Conservation (phyloP, 805 yeast genomes). For the Wickerhamiella alocasiicola region DNA sequence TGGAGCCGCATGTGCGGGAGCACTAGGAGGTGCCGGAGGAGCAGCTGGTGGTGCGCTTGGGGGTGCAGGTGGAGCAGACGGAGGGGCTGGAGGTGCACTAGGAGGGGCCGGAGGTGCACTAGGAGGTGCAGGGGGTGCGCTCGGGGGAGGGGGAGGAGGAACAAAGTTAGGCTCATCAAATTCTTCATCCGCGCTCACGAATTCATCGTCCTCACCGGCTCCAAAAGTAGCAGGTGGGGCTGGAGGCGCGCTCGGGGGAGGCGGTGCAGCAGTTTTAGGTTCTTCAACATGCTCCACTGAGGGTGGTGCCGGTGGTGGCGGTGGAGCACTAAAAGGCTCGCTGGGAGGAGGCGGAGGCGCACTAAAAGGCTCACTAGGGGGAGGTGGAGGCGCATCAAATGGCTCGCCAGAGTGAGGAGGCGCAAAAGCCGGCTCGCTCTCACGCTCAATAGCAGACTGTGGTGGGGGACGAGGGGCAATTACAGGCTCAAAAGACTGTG, state of each 20-base stretch:
- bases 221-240: not conserved
- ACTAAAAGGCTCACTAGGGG: constrained; percentile 27
- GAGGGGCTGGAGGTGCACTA: constrained; percentile 23
- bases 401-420: constrained; percentile 10
- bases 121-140: constrained; percentile 12
- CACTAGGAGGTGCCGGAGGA: constrained; percentile 20
- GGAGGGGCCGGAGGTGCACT: constrained; percentile 19
- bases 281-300: not conserved
- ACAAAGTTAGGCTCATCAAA: constrained; percentile 7
- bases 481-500: constrained; percentile 7
- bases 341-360: constrained; percentile 27
- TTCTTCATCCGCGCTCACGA: constrained; percentile 8
- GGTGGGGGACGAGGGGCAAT: constrained; percentile 19
- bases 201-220: not conserved
- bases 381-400: not conserved
- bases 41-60: constrained; percentile 28
- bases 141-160: constrained; percentile 14
- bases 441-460: constrained; percentile 22
- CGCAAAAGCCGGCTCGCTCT: constrained; percentile 4
- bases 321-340: constrained; percentile 15
- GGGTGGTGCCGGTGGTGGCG: constrained; percentile 21
- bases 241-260: not conserved
- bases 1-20: constrained; percentile 25
- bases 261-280: not conserved
- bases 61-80: constrained; percentile 19